Percentiles rank a stretch among this genome's conserved stretches.
These are phyloP conservation scores for Botrytis galanthina DNA, from an alignment of 2,329 filamentous ascomycete species.

Conservation along the genomic window DNA sequence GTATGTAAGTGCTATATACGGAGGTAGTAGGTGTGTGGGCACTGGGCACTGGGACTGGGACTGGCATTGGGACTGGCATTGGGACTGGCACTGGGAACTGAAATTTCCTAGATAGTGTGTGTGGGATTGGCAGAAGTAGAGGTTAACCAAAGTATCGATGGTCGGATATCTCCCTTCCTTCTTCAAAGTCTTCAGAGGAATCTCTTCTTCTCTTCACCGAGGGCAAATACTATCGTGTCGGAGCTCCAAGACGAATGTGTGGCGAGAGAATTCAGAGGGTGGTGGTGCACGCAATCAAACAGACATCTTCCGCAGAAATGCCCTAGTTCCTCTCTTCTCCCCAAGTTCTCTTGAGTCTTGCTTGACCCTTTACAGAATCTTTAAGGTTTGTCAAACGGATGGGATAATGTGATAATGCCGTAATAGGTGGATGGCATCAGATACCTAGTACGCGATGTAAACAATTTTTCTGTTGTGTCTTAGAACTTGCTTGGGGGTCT, in stretches of 20 bases:
- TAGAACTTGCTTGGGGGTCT: not conserved
- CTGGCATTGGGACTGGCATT: not conserved
- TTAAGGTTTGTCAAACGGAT: not conserved
- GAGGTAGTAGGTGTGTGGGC: not conserved
- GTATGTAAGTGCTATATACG: not conserved
- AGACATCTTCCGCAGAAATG: not conserved
- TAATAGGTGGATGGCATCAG: not conserved
- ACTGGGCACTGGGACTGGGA: too few species aligned
- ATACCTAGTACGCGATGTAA: not conserved
- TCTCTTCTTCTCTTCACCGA: not conserved
- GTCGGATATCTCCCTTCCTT: not conserved
- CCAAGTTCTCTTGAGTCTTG: not conserved
- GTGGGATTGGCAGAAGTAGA: not conserved
- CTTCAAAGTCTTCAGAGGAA: not conserved
- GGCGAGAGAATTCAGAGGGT: not conserved
- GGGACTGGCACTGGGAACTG: conserved; percentile 1
- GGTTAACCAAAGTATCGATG: not conserved
- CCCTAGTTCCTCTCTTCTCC: not conserved
- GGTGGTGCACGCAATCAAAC: too few species aligned
- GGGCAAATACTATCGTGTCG: not conserved
- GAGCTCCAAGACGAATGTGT: not conserved
- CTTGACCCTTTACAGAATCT: not conserved
- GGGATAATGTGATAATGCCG: not conserved
- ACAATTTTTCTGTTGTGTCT: not conserved
- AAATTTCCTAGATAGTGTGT: not conserved